Evolutionary conservation across 1,284 basidiomycete species (phyloP), one percentile per base, ranked within the genome.

Genomic region (Sparassis latifolia): DNA sequence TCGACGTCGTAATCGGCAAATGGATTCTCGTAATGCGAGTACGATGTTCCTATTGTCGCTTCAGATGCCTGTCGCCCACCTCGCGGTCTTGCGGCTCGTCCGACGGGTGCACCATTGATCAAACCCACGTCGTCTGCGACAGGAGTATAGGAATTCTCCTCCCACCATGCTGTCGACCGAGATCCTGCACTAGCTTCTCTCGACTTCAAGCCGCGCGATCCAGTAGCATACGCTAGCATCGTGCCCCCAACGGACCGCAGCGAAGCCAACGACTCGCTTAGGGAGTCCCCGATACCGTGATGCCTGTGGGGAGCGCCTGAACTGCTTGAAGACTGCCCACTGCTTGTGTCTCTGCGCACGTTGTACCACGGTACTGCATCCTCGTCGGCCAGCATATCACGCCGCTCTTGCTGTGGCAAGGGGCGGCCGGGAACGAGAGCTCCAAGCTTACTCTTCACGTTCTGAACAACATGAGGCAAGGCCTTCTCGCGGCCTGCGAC

Each of bases 381-480:
- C 65, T 89, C 86, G 52, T 89, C 86, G 2, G 80, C 86, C 35
- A 89, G 75, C 79, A 89, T 89, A 61, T 89, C 86, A 32, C 75
- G 72, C 35, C 84, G 69, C 53, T 68, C 39, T 39, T 52, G 61
- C 35, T 48, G 56, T 33, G 61, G 27, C 1, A 35, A 31, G 1
- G 55, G 45, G n/a, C 53, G 47, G 9, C 57, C 61, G n/a, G 63
- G 57, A 3, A 67, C 60, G 32, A 66, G 48, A n/a, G 52, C 53
- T 7, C 58, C 56, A 20, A 68, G 56, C 44, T 52, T 58, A 47
- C 60, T 55, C 50, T 48, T 57, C 10, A 68, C 57, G 10, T 47
- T 58, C 42, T 59, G 51, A 46, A 58, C 54, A 52, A 66, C 50
- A 49, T 58, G 59, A 28, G 56, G 48, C 2, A 54, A 45, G 29